Conservation (phyloP, 148 eudicot species). For the Vaccinium corymbosum region DNA sequence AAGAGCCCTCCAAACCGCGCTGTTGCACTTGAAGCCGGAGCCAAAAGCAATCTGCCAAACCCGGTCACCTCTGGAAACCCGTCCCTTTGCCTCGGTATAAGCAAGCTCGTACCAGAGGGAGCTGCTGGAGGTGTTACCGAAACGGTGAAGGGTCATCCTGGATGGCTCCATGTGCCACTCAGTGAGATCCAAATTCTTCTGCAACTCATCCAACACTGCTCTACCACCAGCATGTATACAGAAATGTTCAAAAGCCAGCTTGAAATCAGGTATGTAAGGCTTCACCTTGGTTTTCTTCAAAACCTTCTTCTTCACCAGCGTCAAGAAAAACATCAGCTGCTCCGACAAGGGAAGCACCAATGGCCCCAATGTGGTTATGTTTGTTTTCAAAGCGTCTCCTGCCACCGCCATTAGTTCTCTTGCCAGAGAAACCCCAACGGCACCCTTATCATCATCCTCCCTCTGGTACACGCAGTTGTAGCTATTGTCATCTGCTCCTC, state of each 20-base stretch:
- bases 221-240: conserved; percentile 80
- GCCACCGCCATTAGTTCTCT: conserved; percentile 81
- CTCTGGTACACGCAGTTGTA: conserved; percentile 69
- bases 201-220: conserved; percentile 65
- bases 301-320: conserved; percentile 57
- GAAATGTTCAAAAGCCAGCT: conserved; percentile 76
- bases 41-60: conserved; percentile 93
- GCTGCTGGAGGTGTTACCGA: conserved; percentile 88
- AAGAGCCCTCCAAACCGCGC: conserved; percentile 78
- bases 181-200: conserved; percentile 54
- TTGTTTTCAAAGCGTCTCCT: conserved; percentile 76
- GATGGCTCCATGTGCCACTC: conserved; percentile 94
- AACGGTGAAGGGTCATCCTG: conserved; percentile 74
- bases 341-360: conserved; percentile 66
- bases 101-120: conserved; percentile 78
- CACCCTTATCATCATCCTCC: conserved; percentile 65
- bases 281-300: conserved; percentile 47
- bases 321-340: conserved; percentile 58
- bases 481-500: conserved; percentile 61
- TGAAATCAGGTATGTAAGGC: conserved; percentile 80
- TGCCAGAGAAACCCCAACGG: conserved; percentile 64
- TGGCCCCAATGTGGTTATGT: conserved; percentile 79
- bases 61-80: conserved; percentile 60
- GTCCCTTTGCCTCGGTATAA: conserved; percentile 66
- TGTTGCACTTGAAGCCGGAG: conserved; percentile 88